phyloP scores from a whole-genome alignment of 2,329 filamentous ascomycete species.

The Xylaria sp. region DNA sequence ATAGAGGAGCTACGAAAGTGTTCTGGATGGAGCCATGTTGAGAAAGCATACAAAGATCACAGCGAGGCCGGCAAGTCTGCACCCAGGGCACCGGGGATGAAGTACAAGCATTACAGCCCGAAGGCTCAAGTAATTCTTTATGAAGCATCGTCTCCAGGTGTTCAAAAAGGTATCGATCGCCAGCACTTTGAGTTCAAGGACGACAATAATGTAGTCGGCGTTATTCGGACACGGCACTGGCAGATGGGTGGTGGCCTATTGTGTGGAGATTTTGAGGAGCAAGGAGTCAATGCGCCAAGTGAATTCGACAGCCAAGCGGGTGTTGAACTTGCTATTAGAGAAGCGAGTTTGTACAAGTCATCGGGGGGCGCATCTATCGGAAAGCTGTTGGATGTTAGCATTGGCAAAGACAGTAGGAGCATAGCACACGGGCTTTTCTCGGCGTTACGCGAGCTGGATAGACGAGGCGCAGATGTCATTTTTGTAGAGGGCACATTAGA shows the following conservation, averaged over 20 bases:
- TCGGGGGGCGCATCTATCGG: constrained; percentile 32
- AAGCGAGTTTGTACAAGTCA: constrained; percentile 36
- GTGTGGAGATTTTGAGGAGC: constrained; percentile 31
- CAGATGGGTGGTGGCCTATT: constrained; percentile 38
- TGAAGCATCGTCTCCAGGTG: constrained; percentile 47
- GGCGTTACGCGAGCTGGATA: constrained; percentile 78
- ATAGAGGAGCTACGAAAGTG: constrained; percentile 71
- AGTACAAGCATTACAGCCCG: constrained; percentile 96
- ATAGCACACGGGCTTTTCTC: constrained; percentile 88
- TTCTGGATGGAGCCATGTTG: constrained; percentile 74
- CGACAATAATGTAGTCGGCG: constrained; percentile 36
- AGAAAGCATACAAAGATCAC: constrained; percentile 72
- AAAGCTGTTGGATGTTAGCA: constrained; percentile 60
- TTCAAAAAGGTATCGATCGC: constrained; percentile 34
- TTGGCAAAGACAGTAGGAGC: constrained; percentile 64
- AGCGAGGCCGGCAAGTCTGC: constrained; percentile 58
- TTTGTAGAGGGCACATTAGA: constrained; percentile 85
- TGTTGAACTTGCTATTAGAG: constrained; percentile 36
- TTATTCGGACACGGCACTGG: constrained; percentile 55
- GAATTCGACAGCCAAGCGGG: constrained; percentile 21
- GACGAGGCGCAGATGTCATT: constrained; percentile 71
- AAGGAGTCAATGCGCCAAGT: constrained; percentile 24
- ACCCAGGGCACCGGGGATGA: constrained; percentile 93
- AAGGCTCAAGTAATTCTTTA: constrained; percentile 81
- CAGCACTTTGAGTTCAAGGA: constrained; percentile 32